Conservation (phyloP, 2,329 filamentous ascomycete genomes). For the Nigrospora oryzae region DNA sequence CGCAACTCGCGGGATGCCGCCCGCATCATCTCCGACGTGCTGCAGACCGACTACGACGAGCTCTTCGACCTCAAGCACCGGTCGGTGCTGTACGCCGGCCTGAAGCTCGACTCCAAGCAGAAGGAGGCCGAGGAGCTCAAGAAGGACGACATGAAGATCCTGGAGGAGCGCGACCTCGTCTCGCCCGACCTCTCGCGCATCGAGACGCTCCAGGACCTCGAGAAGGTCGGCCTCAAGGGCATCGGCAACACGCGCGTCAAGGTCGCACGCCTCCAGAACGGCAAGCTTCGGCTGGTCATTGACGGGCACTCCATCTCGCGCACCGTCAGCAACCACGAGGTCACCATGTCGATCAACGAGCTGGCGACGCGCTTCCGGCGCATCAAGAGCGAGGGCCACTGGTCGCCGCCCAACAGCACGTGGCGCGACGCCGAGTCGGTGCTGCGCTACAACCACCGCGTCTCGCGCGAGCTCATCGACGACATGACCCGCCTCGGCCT, state of each 20-base stretch:
- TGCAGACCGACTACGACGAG: constrained; percentile 38
- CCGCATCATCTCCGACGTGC: constrained; percentile 28
- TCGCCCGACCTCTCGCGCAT: constrained; percentile 33
- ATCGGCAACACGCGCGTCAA: constrained; percentile 26
- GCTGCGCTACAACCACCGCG: constrained; percentile 19
- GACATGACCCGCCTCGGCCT: constrained; percentile 21
- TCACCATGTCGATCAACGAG: constrained; percentile 31
- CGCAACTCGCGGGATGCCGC: constrained; percentile 22
- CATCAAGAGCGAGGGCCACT: constrained; percentile 17
- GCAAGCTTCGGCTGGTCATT: constrained; percentile 32
- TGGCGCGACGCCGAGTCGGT: constrained; percentile 31
- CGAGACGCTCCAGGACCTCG: constrained; percentile 25
- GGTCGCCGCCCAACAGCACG: constrained; percentile 28
- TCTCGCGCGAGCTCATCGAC: constrained; percentile 19
- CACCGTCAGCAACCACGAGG: constrained; percentile 27
- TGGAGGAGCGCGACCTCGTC: constrained; percentile 30
- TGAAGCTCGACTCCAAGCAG: constrained; percentile 29
- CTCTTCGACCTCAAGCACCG: constrained; percentile 35
- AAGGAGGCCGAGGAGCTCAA: constrained; percentile 25
- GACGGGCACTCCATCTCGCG: constrained; percentile 23
- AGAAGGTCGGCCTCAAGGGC: constrained; percentile 29
- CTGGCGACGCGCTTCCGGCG: constrained; percentile 27
- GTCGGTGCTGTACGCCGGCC: constrained; percentile 32
- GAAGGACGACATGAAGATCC: constrained; percentile 29
- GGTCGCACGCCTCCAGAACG: constrained; percentile 32